Percentiles rank a stretch among this genome's conserved stretches.
These are phyloP conservation scores for Exophiala alcalophila DNA, from an alignment of 2,329 filamentous ascomycete species.

Conservation along the genomic window DNA sequence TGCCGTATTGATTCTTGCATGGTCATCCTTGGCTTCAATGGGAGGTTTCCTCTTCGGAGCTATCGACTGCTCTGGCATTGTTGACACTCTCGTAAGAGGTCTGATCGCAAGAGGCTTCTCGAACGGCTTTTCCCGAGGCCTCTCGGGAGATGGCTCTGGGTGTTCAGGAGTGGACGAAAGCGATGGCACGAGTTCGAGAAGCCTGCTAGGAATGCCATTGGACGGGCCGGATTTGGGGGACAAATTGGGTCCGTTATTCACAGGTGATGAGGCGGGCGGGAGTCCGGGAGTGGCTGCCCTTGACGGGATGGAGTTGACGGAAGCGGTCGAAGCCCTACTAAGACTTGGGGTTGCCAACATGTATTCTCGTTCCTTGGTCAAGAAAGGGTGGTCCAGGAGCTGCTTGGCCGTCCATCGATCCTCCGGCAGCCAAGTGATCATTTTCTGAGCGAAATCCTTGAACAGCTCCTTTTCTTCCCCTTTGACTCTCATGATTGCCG, in stretches of 20 bases:
- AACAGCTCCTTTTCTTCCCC: slow-evolving; percentile 35
- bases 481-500: slow-evolving; percentile 28
- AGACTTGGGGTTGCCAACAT: slow-evolving; percentile 14
- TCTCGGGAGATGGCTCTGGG: slow-evolving; percentile 1
- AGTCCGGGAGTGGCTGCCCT: slow-evolving; percentile 19
- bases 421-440: slow-evolving; percentile 39
- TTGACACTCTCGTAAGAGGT: not conserved
- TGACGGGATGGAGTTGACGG: slow-evolving; percentile 19
- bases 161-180: slow-evolving; percentile 2
- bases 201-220: slow-evolving; percentile 2
- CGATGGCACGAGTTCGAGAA: slow-evolving; percentile 10
- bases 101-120: not conserved
- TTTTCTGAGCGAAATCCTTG: slow-evolving; percentile 35
- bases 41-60: not conserved
- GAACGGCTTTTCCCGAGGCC: not conserved
- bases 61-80: slow-evolving; percentile 1
- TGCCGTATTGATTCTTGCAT: not conserved
- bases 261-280: slow-evolving; percentile 6
- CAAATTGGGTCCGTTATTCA: slow-evolving; percentile 2
- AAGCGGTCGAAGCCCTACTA: slow-evolving; percentile 23
- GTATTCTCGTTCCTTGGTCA: slow-evolving; percentile 26
- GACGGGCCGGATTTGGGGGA: slow-evolving; percentile 3
- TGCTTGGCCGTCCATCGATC: slow-evolving; percentile 38
- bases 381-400: slow-evolving; percentile 39
- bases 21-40: slow-evolving; percentile 3